Evolutionary conservation across 2,329 filamentous ascomycete species (phyloP).

Genomic region (Aspergillus fumigatus): DNA sequence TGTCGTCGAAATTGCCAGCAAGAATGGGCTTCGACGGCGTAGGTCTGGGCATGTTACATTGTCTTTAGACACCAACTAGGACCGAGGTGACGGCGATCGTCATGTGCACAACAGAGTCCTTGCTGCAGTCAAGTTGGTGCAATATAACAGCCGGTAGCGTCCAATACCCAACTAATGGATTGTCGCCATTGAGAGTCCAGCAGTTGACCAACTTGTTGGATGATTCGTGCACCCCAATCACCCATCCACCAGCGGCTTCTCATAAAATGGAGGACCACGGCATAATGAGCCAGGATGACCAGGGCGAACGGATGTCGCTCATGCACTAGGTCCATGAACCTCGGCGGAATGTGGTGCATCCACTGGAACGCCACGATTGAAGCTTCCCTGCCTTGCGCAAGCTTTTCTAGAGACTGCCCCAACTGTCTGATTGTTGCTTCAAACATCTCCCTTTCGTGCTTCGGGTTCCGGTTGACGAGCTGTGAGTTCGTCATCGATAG

Average conservation of each 20-base stretch:
- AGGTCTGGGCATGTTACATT: background rate
- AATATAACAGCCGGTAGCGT: conserved; percentile 29
- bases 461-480: conserved; percentile 15
- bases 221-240: conserved; percentile 61
- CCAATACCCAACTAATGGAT: conserved; percentile 30
- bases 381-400: conserved; percentile 28
- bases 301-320: conserved; percentile 39
- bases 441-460: conserved; percentile 26
- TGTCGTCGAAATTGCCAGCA: background rate
- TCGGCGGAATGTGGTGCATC: conserved; percentile 59
- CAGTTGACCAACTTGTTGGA: conserved; percentile 51
- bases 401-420: conserved; percentile 21
- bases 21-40: background rate
- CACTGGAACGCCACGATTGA: conserved; percentile 46
- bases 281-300: conserved; percentile 42
- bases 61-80: background rate
- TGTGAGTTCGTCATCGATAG: conserved; percentile 23
- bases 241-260: conserved; percentile 66
- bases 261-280: conserved; percentile 52
- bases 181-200: conserved; percentile 25
- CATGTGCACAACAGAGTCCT: background rate
- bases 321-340: conserved; percentile 48
- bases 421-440: conserved; percentile 24
- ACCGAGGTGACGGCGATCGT: background rate
- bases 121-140: conserved; percentile 10